Base-by-base conservation (phyloP, 2,329 filamentous ascomycete species). In the Neurospora crassa region DNA sequence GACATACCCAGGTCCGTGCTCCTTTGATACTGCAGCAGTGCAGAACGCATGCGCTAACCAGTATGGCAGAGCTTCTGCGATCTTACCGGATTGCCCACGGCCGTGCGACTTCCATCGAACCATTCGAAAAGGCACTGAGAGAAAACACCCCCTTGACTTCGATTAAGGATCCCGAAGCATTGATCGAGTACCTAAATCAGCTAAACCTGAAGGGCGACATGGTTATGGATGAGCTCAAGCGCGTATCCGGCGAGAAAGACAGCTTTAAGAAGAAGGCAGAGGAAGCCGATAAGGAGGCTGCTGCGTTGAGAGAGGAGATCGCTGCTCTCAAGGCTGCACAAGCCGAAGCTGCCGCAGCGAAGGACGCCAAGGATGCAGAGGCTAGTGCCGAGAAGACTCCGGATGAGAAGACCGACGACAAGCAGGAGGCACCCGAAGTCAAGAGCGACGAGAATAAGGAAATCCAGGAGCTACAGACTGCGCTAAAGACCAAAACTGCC, bases 51-150 rank as follows among this genome's bases (percentile, higher is more conserved):
- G 40, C 41, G 43, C 71, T 74, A 68, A 75, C 67, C 67, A 41
- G 16, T 42, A 14, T 68, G 69, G 6, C 70, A 93, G 95, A 98
- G 78, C 85, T 99, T 0, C 85, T 98, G 68, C 91, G 93, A 71
- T 97, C 95, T 10, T 99, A 99, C 81, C 89, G 94, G 73, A 90
- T 94, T 74, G 96, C 96, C 20, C 95, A 99, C 82, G 89, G 92
- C 71, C 90, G 94, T 69, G 93, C 94, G 59, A 89, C 92, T 14
- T 89, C 92, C 2, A 96, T 98, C 77, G 96, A 98, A 78, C 92
- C 93, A 0, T 99, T 99, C 79, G 96, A 99, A 82, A 91, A 92
- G 70, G 90, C 92, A 0, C 85, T 99, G 8, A 92, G 93, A 76
- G 96, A 99, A 79, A 92, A 97, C 76, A 99, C 96, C 0, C 95